Percentiles rank a stretch among this genome's conserved stretches.
Conservation (phyloP, 192 early-diverging fungal genomes). For the Blastocladiella britannica region DNA sequence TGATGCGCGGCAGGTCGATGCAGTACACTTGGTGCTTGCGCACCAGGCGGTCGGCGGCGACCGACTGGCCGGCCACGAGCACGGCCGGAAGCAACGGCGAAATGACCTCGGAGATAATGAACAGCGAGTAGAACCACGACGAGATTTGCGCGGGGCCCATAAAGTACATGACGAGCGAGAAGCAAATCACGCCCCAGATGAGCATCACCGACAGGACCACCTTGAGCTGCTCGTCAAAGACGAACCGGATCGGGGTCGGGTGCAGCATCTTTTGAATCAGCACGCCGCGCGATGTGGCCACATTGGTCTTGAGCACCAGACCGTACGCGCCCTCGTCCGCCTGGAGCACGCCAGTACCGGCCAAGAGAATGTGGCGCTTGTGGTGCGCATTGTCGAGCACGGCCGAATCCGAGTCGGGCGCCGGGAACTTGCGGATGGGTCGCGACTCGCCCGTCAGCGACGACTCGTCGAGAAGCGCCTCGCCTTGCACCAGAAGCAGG, state of each 20-base stretch:
- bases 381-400: constrained; percentile 16
- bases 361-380: constrained; percentile 40
- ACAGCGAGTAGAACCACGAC: constrained; percentile 55
- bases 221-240: constrained; percentile 61
- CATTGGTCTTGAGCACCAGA: constrained; percentile 44
- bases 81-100: constrained; percentile 50
- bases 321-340: constrained; percentile 11
- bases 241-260: constrained; percentile 44
- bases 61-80: constrained; percentile 50
- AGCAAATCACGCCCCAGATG: constrained; percentile 39
- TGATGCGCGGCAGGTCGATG: constrained; percentile 51
- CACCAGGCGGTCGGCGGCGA: constrained; percentile 37
- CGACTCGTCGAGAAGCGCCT: constrained; percentile 51
- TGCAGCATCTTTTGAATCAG: constrained; percentile 58
- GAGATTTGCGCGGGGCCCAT: constrained; percentile 36
- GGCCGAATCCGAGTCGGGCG: constrained; percentile 24
- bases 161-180: constrained; percentile 28
- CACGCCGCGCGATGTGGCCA: constrained; percentile 39
- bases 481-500: constrained; percentile 41
- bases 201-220: constrained; percentile 41
- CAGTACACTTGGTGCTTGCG: constrained; percentile 39
- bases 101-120: constrained; percentile 45
- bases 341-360: constrained; percentile 47
- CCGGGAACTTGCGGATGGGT: constrained; percentile 53
- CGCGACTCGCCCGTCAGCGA: constrained; percentile 59